Base-by-base conservation (phyloP, 2,329 filamentous ascomycete species). In the Amauroascus niger region DNA sequence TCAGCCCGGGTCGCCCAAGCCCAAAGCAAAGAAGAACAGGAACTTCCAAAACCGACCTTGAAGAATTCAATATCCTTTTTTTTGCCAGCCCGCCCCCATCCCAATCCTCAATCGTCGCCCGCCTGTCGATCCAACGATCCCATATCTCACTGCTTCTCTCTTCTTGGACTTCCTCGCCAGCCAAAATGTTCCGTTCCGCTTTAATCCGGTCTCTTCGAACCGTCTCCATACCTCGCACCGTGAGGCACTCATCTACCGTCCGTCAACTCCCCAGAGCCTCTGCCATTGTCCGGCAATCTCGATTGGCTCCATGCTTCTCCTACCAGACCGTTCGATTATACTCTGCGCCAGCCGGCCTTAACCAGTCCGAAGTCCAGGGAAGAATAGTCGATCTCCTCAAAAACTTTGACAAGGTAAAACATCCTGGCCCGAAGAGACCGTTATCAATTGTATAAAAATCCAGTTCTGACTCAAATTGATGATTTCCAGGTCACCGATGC, bases 321-420 rank as follows among this genome's bases (percentile, higher is more conserved):
- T 80, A 83, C 74, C 79, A 84, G 69, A 79, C 81, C 63, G 78
- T 87, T 67, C 80, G 93, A 74, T 86, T 83, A 77, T 98, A 98
- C 77, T 88, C 90, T 62, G 87, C 91, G 52, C 83, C 80, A 57
- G 81, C 84, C 60, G 83, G 84, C 62, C 81, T 97, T 61, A 79
- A 81, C 65, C 85, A 89, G 78, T 78, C 83, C 54, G 88, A 95
- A 76, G 87, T 95, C 55, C 85, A 94, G 76, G 88, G 87, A 57
- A 83, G 91, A 69, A 96, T 97, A 79, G 80, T 95, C 71, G 87
- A 88, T 73, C 78, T 98, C 66, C 74, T 98, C 73, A 86, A 89
- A 76, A 91, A 90, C 72, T 98, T 97, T 71, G 93, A 98, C 78
- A 98, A 98, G 86, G 87, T 90, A 71, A 63, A 18, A 77, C 71